Base-by-base conservation (phyloP, 2,329 filamentous ascomycete genomes). In the Aspergillus sp. region DNA sequence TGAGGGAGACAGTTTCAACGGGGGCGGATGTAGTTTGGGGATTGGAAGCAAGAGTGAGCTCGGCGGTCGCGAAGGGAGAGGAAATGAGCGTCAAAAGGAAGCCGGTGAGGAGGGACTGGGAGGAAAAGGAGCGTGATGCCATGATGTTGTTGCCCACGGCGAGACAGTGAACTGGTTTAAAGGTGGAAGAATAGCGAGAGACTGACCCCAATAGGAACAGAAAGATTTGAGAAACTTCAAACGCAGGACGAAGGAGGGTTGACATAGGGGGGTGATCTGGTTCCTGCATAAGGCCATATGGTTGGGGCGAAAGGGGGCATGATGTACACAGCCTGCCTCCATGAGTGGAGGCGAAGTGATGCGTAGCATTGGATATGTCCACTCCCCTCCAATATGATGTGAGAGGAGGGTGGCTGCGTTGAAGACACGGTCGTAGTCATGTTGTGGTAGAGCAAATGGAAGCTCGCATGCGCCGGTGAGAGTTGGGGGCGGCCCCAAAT, bases 401-500 rank as follows among this genome's bases (percentile, higher is more conserved):
- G 19, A 6, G 27, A 8, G 17, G 25, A 15, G 39, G 8, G 41
- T n/a, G 39, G 25, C 41, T 50, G 23, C 23, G 25, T 21, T 55
- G 39, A 17, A 38, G 7, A 8, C 30, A 27, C 3, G 25, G 15
- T 36, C 32, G 32, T 36, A 36, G 32, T 13, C 32, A 36, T 47
- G 41, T 11, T 5, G 7, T 3, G 19, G 39, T 5, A 13, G 53
- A 44, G 53, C 53, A 55, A 55, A 55, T 55, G 39, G 39, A 21
- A 44, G 42, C 39, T n/a, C 25, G 32, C 11, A 8, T 32, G 39
- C 32, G 38, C 11, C 21, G 53, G 41, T 44, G 53, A 55, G 8
- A 36, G 27, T 55, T 55, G 53, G 53, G 53, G 53, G 53, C 53
- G 53, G 53, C 53, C 53, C 53, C 53, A 55, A 44, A 10, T 27